Evolutionary conservation across 495 filamentous ascomycete species (phyloP), one percentile per base, ranked within the genome.

Genomic region (Aspergillus heteromorphus): DNA sequence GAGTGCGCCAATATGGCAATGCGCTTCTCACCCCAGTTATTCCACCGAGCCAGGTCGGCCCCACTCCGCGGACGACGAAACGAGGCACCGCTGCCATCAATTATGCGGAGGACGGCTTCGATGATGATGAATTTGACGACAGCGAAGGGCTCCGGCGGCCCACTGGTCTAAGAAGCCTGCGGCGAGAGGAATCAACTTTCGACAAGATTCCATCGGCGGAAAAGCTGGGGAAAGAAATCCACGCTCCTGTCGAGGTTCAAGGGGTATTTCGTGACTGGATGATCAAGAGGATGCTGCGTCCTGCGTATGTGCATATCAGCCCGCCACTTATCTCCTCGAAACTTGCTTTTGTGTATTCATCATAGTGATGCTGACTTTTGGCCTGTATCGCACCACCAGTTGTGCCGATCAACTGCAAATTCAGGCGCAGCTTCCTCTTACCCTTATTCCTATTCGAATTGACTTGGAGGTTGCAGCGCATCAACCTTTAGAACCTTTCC

Each of bases 181-280:
- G 88, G 57, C 79, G 87, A 54, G 91, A 96, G 58, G 89, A 92
- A 43, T 82, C 83, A 16, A 71, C 73, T 42, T 76, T 82, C 49
- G 79, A 79, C 53, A 83, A 79, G 64, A 69, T 80, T 47, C 80
- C 87, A 23, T 67, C 78, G 49, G 71, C 82, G 57, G 88, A 90
- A 57, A 89, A 89, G 70, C 74, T 92, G 56, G 89, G 89, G 30
- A 95, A 92, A 70, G 91, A 97, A 65, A 80, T 87, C n/a, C 71
- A 73, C 53, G 79, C 76, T 47, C 92, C 92, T 0, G 88, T 96
- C 17, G 84, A 92, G 40, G 75, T 95, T 16, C 91, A 95, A 73
- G 90, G 91, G 34, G 85, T 95, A 57, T 96, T 88, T 81, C 81
- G 91, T 53, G 91, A 97, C 57, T 97, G 92, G 92, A 95, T 95